Evolutionary conservation across 129 eudicot species (phyloP).

Genomic region (Smallanthus sonchifolius): DNA sequence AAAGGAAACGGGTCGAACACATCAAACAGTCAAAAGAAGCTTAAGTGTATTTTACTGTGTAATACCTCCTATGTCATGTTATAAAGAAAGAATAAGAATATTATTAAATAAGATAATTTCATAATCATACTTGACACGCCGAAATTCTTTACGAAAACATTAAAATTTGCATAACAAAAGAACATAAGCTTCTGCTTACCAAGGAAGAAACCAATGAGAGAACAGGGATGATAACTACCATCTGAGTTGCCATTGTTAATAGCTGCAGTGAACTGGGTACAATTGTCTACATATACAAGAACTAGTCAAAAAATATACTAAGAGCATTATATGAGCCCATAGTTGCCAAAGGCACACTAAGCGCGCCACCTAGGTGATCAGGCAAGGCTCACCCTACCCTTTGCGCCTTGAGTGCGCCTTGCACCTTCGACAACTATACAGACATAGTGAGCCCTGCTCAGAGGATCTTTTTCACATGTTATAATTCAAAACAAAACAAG

Average conservation of each 20-base stretch:
- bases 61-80: neutral
- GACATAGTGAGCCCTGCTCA: neutral
- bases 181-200: conserved; percentile 47
- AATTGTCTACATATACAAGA: conserved; percentile 46
- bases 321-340: neutral
- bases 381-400: too few species aligned
- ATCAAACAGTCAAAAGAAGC: neutral
- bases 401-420: too few species aligned
- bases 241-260: conserved; percentile 85
- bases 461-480: neutral
- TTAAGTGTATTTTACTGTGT: neutral
- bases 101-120: neutral
- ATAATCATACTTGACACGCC: neutral
- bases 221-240: conserved; percentile 73
- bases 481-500: neutral
- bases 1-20: neutral
- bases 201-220: conserved; percentile 67
- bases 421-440: too few species aligned
- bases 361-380: too few species aligned
- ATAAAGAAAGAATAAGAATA: neutral
- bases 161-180: neutral
- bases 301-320: neutral
- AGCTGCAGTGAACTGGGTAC: conserved; percentile 80
- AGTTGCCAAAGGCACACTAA: too few species aligned
- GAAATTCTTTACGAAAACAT: neutral